A percentile compares a stretch with the other conserved stretches of the same genome.
Evolutionary conservation across 2,329 filamentous ascomycete species (phyloP).

Genomic region (Arachnomyces sp.): DNA sequence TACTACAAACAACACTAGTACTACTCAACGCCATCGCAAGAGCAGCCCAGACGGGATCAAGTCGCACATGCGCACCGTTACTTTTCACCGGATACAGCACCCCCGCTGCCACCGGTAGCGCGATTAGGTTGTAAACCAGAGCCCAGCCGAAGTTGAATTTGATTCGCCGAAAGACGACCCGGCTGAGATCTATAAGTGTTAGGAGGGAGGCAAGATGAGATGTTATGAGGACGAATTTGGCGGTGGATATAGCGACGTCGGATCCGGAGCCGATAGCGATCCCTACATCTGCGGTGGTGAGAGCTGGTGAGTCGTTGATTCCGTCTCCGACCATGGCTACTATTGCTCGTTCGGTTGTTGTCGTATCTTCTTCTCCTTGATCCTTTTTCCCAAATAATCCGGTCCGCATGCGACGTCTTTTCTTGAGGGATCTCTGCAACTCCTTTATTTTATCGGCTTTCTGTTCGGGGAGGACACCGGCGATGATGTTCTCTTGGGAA

Average conservation of each 20-base stretch:
- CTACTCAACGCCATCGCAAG: conserved; percentile 78
- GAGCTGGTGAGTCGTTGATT: conserved; percentile 30
- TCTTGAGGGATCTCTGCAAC: conserved; percentile 33
- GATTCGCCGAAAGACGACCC: conserved; percentile 30
- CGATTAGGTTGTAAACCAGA: conserved; percentile 14
- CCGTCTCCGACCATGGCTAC: conserved; percentile 37
- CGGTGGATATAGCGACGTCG: conserved; percentile 35
- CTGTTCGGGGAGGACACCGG: conserved; percentile 36
- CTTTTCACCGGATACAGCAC: conserved; percentile 18
- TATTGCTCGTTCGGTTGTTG: conserved; percentile 37
- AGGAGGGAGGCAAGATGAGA: conserved; percentile 29
- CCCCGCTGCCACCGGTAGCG: conserved; percentile 17
- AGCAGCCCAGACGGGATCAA: conserved; percentile 56
- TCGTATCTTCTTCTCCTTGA: conserved; percentile 45
- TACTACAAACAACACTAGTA: conserved; percentile 71
- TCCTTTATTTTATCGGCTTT: conserved; percentile 16
- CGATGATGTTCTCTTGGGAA: conserved; percentile 44
- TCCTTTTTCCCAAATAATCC: conserved; percentile 62
- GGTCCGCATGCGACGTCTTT: conserved; percentile 58
- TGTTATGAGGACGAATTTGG: conserved; percentile 29
- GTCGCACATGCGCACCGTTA: neutral
- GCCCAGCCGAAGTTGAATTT: conserved; percentile 30
- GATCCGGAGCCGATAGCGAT: conserved; percentile 31
- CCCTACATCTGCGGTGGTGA: conserved; percentile 26
- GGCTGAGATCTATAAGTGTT: conserved; percentile 25